phyloP scores from a whole-genome alignment of 2,329 filamentous ascomycete genomes.

The Penicillium sp. region DNA sequence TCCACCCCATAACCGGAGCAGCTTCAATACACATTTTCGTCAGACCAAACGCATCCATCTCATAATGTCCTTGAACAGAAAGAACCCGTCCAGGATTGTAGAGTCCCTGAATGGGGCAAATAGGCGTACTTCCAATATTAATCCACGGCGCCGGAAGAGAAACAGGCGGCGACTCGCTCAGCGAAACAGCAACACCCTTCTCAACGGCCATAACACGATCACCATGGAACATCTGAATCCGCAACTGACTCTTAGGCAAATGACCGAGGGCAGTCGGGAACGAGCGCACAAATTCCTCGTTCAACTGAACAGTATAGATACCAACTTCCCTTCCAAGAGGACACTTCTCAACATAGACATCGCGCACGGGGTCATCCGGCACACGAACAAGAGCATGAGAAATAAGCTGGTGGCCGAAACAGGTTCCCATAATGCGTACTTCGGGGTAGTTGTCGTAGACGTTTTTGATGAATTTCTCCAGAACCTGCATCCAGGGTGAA shows the following conservation, averaged over 20 bases:
- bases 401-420: constrained; percentile 37
- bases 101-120: constrained; percentile 26
- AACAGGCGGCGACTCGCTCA: constrained; percentile 22
- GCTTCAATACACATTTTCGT: constrained; percentile 26
- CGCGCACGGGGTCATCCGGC: constrained; percentile 16
- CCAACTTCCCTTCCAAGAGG: constrained; percentile 25
- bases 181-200: constrained; percentile 16
- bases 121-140: constrained; percentile 26
- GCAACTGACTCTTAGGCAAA: constrained; percentile 15
- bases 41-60: constrained; percentile 26
- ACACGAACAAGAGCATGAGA: constrained; percentile 23
- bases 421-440: constrained; percentile 36
- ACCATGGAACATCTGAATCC: constrained; percentile 28
- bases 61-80: constrained; percentile 27
- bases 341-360: constrained; percentile 26
- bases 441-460: constrained; percentile 29
- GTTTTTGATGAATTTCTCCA: constrained; percentile 27
- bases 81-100: constrained; percentile 24
- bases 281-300: constrained; percentile 13
- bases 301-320: constrained; percentile 22
- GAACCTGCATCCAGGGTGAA: constrained; percentile 30
- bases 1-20: constrained; percentile 23
- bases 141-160: constrained; percentile 25
- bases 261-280: constrained; percentile 18
- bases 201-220: constrained; percentile 27